Base-by-base conservation (phyloP, 2,329 filamentous ascomycete species). In the Lasiodiplodia gonubiensis region DNA sequence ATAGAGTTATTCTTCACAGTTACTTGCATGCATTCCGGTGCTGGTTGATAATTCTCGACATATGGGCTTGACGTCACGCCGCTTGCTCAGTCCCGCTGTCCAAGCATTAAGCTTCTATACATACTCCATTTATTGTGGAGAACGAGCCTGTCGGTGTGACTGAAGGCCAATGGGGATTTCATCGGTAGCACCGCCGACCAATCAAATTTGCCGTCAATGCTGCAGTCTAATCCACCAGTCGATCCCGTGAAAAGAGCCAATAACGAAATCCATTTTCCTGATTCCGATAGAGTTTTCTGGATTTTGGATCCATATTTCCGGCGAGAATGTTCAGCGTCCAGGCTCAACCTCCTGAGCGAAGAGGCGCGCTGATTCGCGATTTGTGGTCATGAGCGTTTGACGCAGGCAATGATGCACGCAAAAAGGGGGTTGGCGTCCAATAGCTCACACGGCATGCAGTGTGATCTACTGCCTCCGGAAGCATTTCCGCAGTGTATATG, bases 141-240 rank as follows among this genome's bases (percentile, higher is more conserved):
- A 51, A 51, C 59, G 59, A 46, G 25, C 46, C 18, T 51, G 59
- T 46, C 42, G 46, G 35, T 18, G 30, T 25, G 55, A 25, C 23
- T 10, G n/a, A 5, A 23, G n/a, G 11, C 59, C 30, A 35, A 37
- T 63, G 12, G 59, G 57, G 7, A n/a, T n/a, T 63, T 51, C 27
- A 10, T 63, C 42, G 59, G 46, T 21, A 18, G 35, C 18, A n/a
- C 11, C 2, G n/a, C 30, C 18, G 11, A 21, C 46, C 42, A 63
- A 63, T 63, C 42, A 35, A 18, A 33, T 8, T 5, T 12, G 23
- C 21, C 5, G 21, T 42, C 55, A 27, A 46, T 51, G 59, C 27
- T 63, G 59, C 18, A 37, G 59, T 37, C 59, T 48, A 37, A 21
- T 48, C 49, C 46, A 49, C 59, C 46, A 30, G 59, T 51, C 30